These are phyloP conservation scores for Populus hybrid DNA, from an alignment of 441 rosid species.

Conservation along the genomic window DNA sequence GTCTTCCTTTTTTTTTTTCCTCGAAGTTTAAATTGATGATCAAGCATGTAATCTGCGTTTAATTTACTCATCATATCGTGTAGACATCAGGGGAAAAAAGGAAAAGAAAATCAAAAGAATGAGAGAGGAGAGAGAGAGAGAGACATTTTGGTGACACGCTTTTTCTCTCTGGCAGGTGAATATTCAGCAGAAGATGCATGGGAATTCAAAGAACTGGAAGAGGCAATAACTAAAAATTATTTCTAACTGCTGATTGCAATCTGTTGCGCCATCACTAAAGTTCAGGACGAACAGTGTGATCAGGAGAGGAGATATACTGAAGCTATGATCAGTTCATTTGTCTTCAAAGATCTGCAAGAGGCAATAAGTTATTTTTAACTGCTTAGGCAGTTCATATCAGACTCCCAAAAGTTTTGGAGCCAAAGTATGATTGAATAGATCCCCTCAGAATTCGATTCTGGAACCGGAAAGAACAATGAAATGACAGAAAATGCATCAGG, in stretches of 20 bases:
- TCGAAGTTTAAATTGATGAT: neutral
- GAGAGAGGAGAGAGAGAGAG: neutral
- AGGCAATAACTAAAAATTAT: slow-evolving; percentile 66
- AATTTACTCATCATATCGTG: neutral
- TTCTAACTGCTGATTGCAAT: slow-evolving; percentile 33
- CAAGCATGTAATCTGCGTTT: neutral
- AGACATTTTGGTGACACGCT: neutral
- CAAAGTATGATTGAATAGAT: neutral
- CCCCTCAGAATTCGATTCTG: neutral
- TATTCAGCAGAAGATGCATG: slow-evolving; percentile 82
- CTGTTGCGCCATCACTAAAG: neutral
- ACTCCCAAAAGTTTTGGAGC: neutral
- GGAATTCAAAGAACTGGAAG: slow-evolving; percentile 88
- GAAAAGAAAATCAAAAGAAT: neutral
- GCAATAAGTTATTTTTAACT: neutral
- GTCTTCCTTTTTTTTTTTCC: slow-evolving; percentile 8
- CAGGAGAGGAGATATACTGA: neutral
- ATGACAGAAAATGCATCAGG: neutral
- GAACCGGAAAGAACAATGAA: neutral
- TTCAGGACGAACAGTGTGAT: neutral
- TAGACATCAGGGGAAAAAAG: neutral
- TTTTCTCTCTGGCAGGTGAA: slow-evolving; percentile 46
- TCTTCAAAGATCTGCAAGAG: neutral
- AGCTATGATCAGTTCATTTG: neutral
- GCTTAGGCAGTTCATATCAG: neutral